Base-by-base conservation (phyloP, 75 land plant genomes). In the Pinus taeda region DNA sequence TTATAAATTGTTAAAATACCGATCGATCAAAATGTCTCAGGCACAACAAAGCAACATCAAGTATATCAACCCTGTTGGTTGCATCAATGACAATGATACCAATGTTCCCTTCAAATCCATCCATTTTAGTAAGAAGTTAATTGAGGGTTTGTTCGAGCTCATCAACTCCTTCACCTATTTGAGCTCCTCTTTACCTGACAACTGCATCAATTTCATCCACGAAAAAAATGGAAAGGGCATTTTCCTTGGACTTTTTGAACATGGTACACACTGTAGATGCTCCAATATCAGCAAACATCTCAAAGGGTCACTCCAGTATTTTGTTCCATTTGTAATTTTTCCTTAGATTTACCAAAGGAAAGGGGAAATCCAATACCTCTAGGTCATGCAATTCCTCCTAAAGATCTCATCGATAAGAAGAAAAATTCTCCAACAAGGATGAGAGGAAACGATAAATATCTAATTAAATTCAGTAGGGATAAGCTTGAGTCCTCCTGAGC, bases 131-230 rank as follows among this genome's bases (percentile, higher is more conserved):
- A 84, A 96, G 79, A 70, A 96, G 94, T 85, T 96, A 97, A 82
- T 95, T 95, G 74, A 95, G 85, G 1, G 97, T 95, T 78, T 95
- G 97, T 74, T 95, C 98, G 37, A 94, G 80, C 79, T 95, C 98
- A 85, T 95, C 98, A 88, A 93, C 93, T 11, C 98, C 97, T 63
- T 94, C 98, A 64, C 98, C 98, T 69, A 96, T 96, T 37, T 97
- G 94, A 61, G 98, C 90, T 17, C 97, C 98, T 86, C 98, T 92
- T 73, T 93, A 93, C 65, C 98, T 85, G 55, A 97, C 98, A 36
- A 96, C 98, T 74, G 97, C 98, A 92, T 96, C 97, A 70, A 94
- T 96, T 81, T 96, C 99, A 86, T 96, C 99, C 58, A 96, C 99
- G 81, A 94, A 96, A 33, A 96, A 93, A 82, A 96, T 96, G 75